Conservation (phyloP, 192 early-diverging fungal species). For the Backusella mclennaniae region DNA sequence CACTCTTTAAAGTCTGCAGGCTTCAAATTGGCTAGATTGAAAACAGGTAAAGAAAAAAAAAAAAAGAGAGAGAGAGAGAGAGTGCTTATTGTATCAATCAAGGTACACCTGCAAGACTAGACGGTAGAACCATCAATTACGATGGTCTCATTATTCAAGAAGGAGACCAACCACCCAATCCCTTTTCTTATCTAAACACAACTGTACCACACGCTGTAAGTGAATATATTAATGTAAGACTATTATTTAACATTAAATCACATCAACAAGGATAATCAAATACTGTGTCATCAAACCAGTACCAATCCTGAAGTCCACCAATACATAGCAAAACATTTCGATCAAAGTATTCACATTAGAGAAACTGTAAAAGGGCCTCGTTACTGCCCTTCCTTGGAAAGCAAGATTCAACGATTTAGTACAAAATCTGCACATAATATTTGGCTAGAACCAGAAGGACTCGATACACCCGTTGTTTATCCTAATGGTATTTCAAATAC, state of each 20-base stretch:
- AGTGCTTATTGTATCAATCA: neutral
- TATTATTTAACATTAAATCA: too few species aligned
- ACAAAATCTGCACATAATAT: conserved; percentile 65
- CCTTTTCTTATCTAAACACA: conserved; percentile 76
- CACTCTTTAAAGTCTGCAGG: conserved; percentile 71
- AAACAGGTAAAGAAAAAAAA: conserved; percentile 50
- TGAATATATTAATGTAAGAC: neutral
- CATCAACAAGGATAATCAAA: conserved; percentile 48
- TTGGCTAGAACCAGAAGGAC: conserved; percentile 80
- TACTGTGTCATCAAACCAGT: conserved; percentile 75
- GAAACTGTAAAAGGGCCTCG: conserved; percentile 82
- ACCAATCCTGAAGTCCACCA: conserved; percentile 68
- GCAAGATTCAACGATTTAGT: conserved; percentile 74
- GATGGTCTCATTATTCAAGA: conserved; percentile 58
- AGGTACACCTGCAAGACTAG: conserved; percentile 78
- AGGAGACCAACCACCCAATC: conserved; percentile 68
- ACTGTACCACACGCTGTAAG: conserved; percentile 61
- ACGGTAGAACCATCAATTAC: conserved; percentile 76
- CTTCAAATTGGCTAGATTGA: conserved; percentile 75
- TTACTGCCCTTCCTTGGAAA: conserved; percentile 83
- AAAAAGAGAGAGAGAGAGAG: neutral
- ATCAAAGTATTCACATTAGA: conserved; percentile 77
- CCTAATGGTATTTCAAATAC: conserved; percentile 87
- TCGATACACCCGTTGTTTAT: conserved; percentile 71
- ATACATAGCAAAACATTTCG: conserved; percentile 69